phyloP scores from a whole-genome alignment of 2,329 filamentous ascomycete species.

The Ceratocystiopsis sp. region DNA sequence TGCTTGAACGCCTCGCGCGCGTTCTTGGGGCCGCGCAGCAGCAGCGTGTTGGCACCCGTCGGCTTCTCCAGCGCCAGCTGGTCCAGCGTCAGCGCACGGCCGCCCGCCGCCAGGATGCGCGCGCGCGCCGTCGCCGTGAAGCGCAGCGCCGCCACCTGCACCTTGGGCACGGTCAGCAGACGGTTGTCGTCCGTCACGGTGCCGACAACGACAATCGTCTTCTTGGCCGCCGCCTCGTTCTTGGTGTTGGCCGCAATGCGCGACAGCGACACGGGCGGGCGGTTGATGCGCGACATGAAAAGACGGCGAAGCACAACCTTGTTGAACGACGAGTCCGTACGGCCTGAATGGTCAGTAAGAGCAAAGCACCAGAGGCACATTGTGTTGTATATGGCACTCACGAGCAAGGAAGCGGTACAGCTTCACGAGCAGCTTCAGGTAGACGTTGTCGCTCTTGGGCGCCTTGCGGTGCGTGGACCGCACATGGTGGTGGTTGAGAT shows the following conservation, averaged over 20 bases:
- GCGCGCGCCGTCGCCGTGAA: slow-evolving; percentile 95
- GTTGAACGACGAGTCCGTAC: slow-evolving; percentile 97
- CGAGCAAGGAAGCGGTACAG: slow-evolving; percentile 92
- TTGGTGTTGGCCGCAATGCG: slow-evolving; percentile 60
- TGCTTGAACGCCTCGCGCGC: slow-evolving; percentile 95
- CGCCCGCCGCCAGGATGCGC: slow-evolving; percentile 82
- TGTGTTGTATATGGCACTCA: slow-evolving; percentile 35
- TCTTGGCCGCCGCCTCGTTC: slow-evolving; percentile 47
- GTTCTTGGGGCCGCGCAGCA: slow-evolving; percentile 97
- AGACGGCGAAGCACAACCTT: slow-evolving; percentile 94
- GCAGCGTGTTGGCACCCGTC: slow-evolving; percentile 90
- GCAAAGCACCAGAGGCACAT: not conserved
- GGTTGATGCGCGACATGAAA: slow-evolving; percentile 98
- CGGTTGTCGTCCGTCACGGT: slow-evolving; percentile 98
- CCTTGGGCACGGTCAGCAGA: slow-evolving; percentile 75
- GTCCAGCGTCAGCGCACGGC: slow-evolving; percentile 89
- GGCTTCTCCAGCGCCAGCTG: slow-evolving; percentile 91
- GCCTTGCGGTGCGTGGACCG: slow-evolving; percentile 71
- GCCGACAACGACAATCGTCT: slow-evolving; percentile 87
- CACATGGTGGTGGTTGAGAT: slow-evolving; percentile 54
- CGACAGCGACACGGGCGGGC: slow-evolving; percentile 84
- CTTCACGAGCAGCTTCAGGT: slow-evolving; percentile 95
- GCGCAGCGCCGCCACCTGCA: slow-evolving; percentile 82
- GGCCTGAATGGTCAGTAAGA: slow-evolving; percentile 36
- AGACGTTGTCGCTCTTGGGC: slow-evolving; percentile 96